phyloP scores from a whole-genome alignment of 257 asterid species.

The Solanum lycopersicoides region DNA sequence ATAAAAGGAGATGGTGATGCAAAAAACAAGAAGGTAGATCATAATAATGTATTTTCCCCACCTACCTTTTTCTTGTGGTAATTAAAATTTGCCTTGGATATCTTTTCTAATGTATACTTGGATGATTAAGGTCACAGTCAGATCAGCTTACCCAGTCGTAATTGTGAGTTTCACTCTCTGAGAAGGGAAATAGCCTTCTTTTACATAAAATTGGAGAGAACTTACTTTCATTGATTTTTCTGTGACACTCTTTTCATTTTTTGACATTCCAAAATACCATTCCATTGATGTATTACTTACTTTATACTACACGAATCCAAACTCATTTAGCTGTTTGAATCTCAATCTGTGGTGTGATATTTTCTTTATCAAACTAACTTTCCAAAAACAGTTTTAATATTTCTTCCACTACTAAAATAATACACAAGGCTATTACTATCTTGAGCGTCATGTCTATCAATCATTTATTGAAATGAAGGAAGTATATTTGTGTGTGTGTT shows the following conservation, averaged over 20 bases:
- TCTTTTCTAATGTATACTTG: not conserved
- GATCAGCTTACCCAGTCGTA: not conserved
- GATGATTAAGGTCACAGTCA: not conserved
- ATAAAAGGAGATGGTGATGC: not conserved
- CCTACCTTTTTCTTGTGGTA: not conserved
- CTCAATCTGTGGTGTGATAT: not conserved
- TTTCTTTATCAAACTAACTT: not conserved
- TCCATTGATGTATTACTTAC: not conserved
- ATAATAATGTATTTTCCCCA: not conserved
- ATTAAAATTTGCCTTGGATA: not conserved
- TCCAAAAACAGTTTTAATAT: not conserved
- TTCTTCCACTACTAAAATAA: not conserved
- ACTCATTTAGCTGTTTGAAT: not conserved
- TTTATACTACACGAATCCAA: not conserved
- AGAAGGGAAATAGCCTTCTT: not conserved
- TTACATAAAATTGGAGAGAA: not conserved
- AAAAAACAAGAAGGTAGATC: not conserved
- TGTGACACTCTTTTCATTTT: not conserved
- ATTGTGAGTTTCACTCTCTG: not conserved
- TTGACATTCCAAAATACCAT: not conserved
- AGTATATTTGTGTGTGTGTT: not conserved
- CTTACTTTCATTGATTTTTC: not conserved
- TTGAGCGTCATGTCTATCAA: not conserved
- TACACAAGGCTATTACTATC: not conserved
- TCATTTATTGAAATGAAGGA: not conserved